Base-by-base conservation (phyloP, 768 basidiomycete species). In the Collybiopsis confluens region DNA sequence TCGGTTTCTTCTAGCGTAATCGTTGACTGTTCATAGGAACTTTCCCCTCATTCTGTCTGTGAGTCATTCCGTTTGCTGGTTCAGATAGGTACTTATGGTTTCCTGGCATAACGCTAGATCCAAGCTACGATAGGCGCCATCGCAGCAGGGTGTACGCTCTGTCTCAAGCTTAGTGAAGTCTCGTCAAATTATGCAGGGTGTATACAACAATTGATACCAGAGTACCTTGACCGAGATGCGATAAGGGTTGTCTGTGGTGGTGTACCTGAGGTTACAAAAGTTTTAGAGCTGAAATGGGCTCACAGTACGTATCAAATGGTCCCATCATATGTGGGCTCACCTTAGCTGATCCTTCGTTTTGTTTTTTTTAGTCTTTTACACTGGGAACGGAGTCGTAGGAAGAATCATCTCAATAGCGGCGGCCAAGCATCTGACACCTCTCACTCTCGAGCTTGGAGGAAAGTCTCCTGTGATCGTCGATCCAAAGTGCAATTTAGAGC, bases 401-500 rank as follows among this genome's bases (percentile, higher is more conserved):
- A 69, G 77, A 15, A 71, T 82, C 51, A 69, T 83, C 30, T 67
- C 79, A 0, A 63, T 70, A 0, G 82, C 81, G 0, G 82, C 82
- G 0, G 78, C 77, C 2, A 76, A 77, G 58, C 71, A 79, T 56
- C 65, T 82, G 4, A 83, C 80, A 0, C 81, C 82, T 1, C 46
- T 78, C 10, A 81, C 82, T 0, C 71, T 84, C 24, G 82, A 84
- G 55, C 70, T 83, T 1, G 79, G 81, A 4, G 76, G 79, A 37
- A 80, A 81, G 56, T 77, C 74, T 1, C 90, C 90, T 1, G 88
- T 83, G 18, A 72, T 92, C 56, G 70, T 94, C 41, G 88, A 92
- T 65, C 76, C 86, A 0, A 74, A 71, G 20, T 82, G 80, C 52
- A 84, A 93, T 62, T 68, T 92, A 45, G 74, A 82, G 54, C 69